Evolutionary conservation across 2,329 filamentous ascomycete genomes (phyloP), one percentile per base, ranked within the genome.

Genomic region (Aspergillus jensenii): DNA sequence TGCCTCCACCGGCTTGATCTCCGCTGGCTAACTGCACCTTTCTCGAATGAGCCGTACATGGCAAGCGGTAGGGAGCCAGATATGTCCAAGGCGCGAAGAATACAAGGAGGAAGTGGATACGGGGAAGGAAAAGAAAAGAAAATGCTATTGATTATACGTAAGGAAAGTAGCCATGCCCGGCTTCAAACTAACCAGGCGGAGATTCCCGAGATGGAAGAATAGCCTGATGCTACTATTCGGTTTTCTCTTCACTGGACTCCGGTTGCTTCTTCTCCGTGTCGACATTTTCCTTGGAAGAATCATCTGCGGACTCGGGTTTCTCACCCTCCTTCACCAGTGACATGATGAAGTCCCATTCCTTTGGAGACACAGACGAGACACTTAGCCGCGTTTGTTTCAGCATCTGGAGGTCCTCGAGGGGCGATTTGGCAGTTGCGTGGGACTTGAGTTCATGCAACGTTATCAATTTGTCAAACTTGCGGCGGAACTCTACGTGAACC

Each of bases 401-500:
- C 76, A 95, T 83, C 76, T 96, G 90, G 86, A 98, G 91, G 50
- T 85, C 82, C 67, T 86, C 84, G 41, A 96, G 77, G 6, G 84
- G 80, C 51, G 75, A 73, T 7, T 81, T 82, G 8, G 83, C 70
- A 41, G 81, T 79, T 6, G 84, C 85, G 67, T 88, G 80, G 37
- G 83, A 82, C 54, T 90, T 88, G 45, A 97, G 81, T 64, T 90
- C 87, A 61, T 85, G 84, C 52, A 97, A 81, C 5, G 83, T 82
- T 56, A 98, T 84, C 0, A 87, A 83, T 14, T 86, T 81, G 2
- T 81, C 79, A 66, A 98, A 92, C 75, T 96, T 97, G 71, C 86
- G 87, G 57, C 89, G 86, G 72, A 96, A 97, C 67, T 88, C 84
- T 48, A 98, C 93, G 60, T 96, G 90, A 1, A 98, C 95, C 17